Evolutionary conservation across 768 basidiomycete genomes (phyloP).

Genomic region (Lactifluus subvellereus): DNA sequence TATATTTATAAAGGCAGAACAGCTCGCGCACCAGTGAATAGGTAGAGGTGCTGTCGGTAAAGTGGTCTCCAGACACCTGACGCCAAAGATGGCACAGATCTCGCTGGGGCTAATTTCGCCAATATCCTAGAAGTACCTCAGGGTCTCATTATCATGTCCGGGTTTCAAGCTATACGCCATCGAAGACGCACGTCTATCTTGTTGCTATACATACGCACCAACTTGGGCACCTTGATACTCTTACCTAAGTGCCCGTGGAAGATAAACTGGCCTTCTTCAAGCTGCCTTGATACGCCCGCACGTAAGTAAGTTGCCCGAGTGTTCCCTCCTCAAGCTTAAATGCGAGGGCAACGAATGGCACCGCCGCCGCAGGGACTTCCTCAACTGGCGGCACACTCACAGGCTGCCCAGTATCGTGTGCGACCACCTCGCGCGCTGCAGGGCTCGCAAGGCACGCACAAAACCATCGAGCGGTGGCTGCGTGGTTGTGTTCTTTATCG

Average conservation of each 20-base stretch:
- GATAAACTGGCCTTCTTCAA: conserved; percentile 37
- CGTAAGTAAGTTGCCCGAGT: conserved; percentile 96
- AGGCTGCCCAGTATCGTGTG: conserved; percentile 32
- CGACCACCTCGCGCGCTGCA: too few species aligned
- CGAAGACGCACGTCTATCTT: conserved; percentile 83
- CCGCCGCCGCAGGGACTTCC: conserved; percentile 74
- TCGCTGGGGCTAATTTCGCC: conserved; percentile 92
- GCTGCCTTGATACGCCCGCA: conserved; percentile 45
- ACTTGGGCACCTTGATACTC: conserved; percentile 60
- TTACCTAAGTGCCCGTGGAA: conserved; percentile 93
- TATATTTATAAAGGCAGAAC: too few species aligned
- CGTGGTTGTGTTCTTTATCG: too few species aligned
- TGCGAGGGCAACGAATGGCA: conserved; percentile 87
- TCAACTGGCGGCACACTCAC: conserved; percentile 63
- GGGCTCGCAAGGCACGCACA: too few species aligned
- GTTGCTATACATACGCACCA: conserved; percentile 82
- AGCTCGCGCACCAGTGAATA: too few species aligned
- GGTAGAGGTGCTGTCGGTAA: too few species aligned
- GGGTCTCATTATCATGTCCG: not conserved
- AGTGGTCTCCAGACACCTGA: conserved; percentile 61
- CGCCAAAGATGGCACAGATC: conserved; percentile 98
- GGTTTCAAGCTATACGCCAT: not conserved
- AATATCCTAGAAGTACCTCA: conserved; percentile 58
- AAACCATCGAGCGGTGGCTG: too few species aligned
- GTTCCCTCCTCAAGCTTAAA: conserved; percentile 98